These are phyloP conservation scores for Phytophthora boehmeriae DNA, from an alignment of 352 stramenopile species.

Conservation along the genomic window DNA sequence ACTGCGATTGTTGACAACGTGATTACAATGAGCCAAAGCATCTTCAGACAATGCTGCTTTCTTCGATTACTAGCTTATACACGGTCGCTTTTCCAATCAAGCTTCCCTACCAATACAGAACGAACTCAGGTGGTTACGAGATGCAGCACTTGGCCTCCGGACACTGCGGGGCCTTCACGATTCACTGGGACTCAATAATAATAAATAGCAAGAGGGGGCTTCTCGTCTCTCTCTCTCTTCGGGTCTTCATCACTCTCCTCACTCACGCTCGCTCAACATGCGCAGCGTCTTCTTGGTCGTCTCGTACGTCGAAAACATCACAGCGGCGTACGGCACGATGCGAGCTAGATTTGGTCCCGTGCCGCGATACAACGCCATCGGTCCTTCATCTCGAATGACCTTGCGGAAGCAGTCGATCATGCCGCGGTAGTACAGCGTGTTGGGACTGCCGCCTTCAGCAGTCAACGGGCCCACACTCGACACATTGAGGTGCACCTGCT, in stretches of 20 bases:
- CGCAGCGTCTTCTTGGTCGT: conserved; percentile 75
- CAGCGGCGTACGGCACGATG: conserved; percentile 79
- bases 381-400: conserved; percentile 73
- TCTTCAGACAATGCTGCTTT: conserved; percentile 11
- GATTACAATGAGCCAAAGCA: no score
- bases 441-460: conserved; percentile 27
- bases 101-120: conserved; percentile 39
- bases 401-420: conserved; percentile 81
- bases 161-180: conserved; percentile 21
- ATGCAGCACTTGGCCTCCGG: conserved; percentile 36
- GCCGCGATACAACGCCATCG: conserved; percentile 72
- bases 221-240: conserved; percentile 33
- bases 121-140: conserved; percentile 28
- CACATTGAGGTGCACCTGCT: conserved; percentile 37
- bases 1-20: no score
- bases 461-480: conserved; percentile 23
- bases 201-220: conserved; percentile 45
- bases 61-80: conserved; percentile 26
- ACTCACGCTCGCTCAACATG: conserved; percentile 29
- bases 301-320: conserved; percentile 88
- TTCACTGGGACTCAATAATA: conserved; percentile 31
- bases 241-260: background rate
- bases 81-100: conserved; percentile 31
- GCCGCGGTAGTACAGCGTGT: conserved; percentile 56
- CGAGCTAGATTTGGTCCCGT: conserved; percentile 80